Base-by-base conservation (phyloP, 495 filamentous ascomycete genomes). In the Astrothelium macrocarpum region DNA sequence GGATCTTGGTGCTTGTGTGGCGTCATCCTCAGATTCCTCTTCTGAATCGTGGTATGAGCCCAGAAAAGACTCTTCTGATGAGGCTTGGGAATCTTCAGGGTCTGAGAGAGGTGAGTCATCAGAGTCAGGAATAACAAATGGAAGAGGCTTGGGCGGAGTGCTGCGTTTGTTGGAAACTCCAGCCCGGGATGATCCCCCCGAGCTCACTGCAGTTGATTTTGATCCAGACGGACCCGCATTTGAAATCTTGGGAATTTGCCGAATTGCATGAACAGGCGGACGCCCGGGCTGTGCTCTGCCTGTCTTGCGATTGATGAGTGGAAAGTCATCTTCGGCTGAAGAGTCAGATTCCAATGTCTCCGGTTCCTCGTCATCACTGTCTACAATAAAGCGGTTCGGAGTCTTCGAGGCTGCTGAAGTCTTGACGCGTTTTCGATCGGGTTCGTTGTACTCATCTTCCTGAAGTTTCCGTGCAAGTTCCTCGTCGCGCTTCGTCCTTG, bases 401-500 rank as follows among this genome's bases (percentile, higher is more conserved):
- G 31, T 68, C 67, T 58, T 67, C 63, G 68, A 71, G 32, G 61
- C 67, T 26, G 66, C 59, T 64, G 75, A 78, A 60, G 59, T 62
- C 1, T 56, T 62, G 65, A 62, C 67, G 61, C 63, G 60, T 12
- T 65, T 59, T 46, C 49, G 43, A 11, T 53, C 53, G 1, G 69
- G 68, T 11, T 70, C 62, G 20, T 73, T 71, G 66, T 87, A 85
- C 69, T 90, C 88, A 64, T 85, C 79, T 45, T 81, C 74, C 68
- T 90, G 87, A 43, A 90, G 75, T 32, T 70, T 76, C 62, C 74
- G 76, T 4, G 87, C 87, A 26, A 90, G 67, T 42, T 78, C 78
- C 20, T 78, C 80, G 73, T 88, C 85, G 0, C 25, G 58, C 43
- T 67, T 67, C 29, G 78, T 80, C 29, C 49, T 56, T 14, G 72